These are phyloP conservation scores for Eucalyptus caleyi DNA, from an alignment of 345 rosid genomes.

Conservation along the genomic window DNA sequence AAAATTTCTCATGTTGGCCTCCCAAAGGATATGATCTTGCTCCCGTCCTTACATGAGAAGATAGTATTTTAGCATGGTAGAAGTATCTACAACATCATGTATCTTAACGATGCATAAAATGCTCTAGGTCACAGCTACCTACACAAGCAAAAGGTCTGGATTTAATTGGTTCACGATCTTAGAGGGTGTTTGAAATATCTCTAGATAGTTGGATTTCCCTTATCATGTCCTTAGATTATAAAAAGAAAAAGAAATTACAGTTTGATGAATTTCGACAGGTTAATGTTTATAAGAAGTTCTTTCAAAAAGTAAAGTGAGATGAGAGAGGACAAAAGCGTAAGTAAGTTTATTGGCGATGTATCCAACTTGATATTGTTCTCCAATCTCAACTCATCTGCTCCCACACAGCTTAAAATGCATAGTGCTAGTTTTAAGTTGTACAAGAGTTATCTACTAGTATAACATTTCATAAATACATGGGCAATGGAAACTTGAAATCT, in stretches of 20 bases:
- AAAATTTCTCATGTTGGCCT: background rate
- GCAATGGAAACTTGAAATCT: background rate
- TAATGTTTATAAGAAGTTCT: background rate
- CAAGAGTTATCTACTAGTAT: background rate
- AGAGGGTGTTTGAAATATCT: background rate
- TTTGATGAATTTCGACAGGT: background rate
- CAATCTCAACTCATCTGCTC: background rate
- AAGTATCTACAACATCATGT: background rate
- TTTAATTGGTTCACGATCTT: background rate
- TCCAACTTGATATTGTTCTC: background rate
- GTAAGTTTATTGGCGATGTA: background rate
- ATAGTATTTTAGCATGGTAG: background rate
- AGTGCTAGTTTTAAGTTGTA: background rate
- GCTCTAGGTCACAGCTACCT: background rate
- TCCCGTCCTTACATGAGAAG: background rate
- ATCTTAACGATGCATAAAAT: background rate
- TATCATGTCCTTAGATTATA: background rate
- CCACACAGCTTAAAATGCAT: background rate
- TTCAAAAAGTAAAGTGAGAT: background rate
- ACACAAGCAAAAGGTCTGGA: background rate
- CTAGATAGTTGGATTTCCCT: background rate
- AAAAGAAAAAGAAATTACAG: background rate
- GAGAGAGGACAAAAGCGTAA: background rate
- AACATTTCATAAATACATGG: background rate
- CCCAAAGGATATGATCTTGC: background rate